phyloP scores from a whole-genome alignment of 2,329 filamentous ascomycete species.

The Neonectria hederae region DNA sequence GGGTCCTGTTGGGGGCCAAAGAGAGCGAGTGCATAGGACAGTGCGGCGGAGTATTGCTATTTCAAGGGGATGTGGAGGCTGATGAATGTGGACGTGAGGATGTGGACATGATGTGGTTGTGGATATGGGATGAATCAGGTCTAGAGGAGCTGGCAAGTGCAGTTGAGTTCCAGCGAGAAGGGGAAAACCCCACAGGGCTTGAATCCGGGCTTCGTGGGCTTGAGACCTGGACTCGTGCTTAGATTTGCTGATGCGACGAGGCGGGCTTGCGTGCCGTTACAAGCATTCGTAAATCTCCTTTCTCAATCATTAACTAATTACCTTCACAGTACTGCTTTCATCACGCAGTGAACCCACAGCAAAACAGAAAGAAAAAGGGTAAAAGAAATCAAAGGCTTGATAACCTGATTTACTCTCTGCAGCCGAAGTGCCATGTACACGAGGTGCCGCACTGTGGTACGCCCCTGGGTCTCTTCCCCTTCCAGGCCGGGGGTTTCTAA shows the following conservation, averaged over 20 bases:
- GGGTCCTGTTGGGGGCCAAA: constrained; percentile 4
- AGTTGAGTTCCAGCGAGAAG: not conserved
- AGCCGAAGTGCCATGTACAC: constrained; percentile 28
- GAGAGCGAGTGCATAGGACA: constrained; percentile 11
- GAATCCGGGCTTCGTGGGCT: not conserved
- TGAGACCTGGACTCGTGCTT: not conserved
- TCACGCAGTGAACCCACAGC: not conserved
- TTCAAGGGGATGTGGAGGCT: constrained; percentile 20
- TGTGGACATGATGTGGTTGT: constrained; percentile 6
- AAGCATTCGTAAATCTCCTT: not conserved
- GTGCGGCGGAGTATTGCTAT: constrained; percentile 18
- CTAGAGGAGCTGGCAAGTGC: constrained; percentile 7
- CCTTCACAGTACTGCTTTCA: no score
- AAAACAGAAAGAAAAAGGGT: not conserved
- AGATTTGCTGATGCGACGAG: not conserved
- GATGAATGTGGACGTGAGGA: not conserved
- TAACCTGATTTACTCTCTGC: constrained; percentile 21
- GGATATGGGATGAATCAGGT: constrained; percentile 18
- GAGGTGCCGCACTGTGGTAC: constrained; percentile 21
- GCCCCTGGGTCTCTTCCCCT: not conserved
- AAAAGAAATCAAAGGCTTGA: constrained; percentile 12
- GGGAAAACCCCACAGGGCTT: not conserved
- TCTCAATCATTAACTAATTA: no score
- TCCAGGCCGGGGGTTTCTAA: not conserved
- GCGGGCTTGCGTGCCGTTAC: constrained; percentile 5